phyloP scores from a whole-genome alignment of 805 yeast species.

The Diddensiella transvaalensis region DNA sequence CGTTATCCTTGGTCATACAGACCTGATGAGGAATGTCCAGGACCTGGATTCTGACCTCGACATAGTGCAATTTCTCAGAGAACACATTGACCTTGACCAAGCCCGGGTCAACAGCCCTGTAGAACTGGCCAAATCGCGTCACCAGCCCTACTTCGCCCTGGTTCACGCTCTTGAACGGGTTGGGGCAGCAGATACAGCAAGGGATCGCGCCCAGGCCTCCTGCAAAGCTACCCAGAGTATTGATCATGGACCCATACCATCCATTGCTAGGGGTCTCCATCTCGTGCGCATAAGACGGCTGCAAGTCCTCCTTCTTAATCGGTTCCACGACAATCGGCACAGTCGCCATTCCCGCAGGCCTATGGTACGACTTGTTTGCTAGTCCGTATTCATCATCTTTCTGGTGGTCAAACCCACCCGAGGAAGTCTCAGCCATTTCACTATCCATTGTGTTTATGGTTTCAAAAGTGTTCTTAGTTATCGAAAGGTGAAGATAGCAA shows the following conservation, averaged over 20 bases:
- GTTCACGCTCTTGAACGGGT: conserved; percentile 56
- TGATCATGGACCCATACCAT: conserved; percentile 34
- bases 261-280: conserved; percentile 37
- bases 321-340: conserved; percentile 29
- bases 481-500: background rate
- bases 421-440: background rate
- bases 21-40: conserved; percentile 63
- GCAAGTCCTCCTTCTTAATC: conserved; percentile 26
- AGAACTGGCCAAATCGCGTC: conserved; percentile 62
- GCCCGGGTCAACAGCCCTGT: conserved; percentile 67
- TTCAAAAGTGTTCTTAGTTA: too few species aligned
- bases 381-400: conserved; percentile 4
- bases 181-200: conserved; percentile 49
- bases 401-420: background rate
- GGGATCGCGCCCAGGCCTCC: conserved; percentile 58
- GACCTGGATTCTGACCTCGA: conserved; percentile 55
- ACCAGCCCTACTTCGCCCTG: conserved; percentile 70
- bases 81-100: conserved; percentile 61
- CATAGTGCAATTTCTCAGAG: conserved; percentile 51
- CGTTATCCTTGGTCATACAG: conserved; percentile 71
- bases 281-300: conserved; percentile 34
- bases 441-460: background rate
- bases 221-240: conserved; percentile 41
- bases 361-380: background rate
- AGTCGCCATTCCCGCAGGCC: conserved; percentile 6